A percentile compares a stretch with the other conserved stretches of the same genome.
Evolutionary conservation across 2,329 filamentous ascomycete species (phyloP).

Genomic region (Diaporthe caulivora): DNA sequence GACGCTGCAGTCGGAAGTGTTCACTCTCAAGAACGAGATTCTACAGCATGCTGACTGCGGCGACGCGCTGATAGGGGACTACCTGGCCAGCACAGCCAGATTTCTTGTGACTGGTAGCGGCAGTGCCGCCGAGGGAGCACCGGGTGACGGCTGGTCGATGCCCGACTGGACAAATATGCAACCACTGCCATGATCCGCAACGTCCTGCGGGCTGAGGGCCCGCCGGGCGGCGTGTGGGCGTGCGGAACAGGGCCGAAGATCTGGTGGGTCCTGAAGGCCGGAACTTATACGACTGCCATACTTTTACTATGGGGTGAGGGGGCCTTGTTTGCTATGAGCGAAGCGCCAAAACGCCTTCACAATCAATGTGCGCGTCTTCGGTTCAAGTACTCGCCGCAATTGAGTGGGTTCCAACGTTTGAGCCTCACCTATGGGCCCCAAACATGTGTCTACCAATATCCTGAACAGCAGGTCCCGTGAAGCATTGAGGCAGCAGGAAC

Average conservation of each 20-base stretch:
- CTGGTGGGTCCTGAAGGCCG: too few species aligned
- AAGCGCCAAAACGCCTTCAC: not conserved
- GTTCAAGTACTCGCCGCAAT: not conserved
- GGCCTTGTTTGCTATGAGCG: not conserved
- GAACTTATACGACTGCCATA: not conserved
- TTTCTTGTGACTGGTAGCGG: not conserved
- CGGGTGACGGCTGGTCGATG: not conserved
- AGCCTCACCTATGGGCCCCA: too few species aligned
- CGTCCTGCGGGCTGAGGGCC: too few species aligned
- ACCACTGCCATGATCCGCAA: not conserved
- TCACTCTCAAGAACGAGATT: slow-evolving; percentile 47
- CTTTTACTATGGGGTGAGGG: too few species aligned
- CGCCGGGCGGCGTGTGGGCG: too few species aligned
- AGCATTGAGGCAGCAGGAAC: not conserved
- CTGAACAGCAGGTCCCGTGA: not conserved
- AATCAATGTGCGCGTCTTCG: not conserved
- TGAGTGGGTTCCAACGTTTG: too few species aligned
- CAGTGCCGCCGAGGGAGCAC: not conserved
- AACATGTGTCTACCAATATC: not conserved
- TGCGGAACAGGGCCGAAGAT: not conserved
- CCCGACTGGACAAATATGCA: not conserved
- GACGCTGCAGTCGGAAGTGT: slow-evolving; percentile 46
- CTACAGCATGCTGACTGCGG: slow-evolving; percentile 46
- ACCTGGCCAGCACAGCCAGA: slow-evolving; percentile 43
- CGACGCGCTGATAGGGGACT: slow-evolving; percentile 45